These are phyloP conservation scores for Albizia julibrissin DNA, from an alignment of 306 rosid genomes.

Conservation along the genomic window DNA sequence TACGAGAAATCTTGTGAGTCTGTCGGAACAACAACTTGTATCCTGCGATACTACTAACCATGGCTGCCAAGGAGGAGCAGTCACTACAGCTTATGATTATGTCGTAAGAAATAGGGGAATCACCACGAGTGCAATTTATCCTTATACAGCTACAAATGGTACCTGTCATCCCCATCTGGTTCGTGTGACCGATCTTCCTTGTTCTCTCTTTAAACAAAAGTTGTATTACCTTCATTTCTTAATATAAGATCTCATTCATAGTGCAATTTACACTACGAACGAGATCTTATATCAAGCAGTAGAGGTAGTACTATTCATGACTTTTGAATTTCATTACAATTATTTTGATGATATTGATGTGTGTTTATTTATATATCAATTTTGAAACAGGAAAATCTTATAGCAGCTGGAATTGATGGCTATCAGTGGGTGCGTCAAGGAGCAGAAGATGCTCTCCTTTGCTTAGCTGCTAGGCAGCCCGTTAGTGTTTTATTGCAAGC, in stretches of 20 bases:
- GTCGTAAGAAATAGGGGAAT: neutral
- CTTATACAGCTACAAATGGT: neutral
- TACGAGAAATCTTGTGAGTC: neutral
- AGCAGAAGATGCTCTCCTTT: neutral
- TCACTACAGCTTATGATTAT: neutral
- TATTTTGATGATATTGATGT: no score
- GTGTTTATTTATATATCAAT: no score
- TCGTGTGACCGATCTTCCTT: neutral
- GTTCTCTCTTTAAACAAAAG: neutral
- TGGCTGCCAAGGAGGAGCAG: neutral
- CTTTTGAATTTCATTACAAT: no score
- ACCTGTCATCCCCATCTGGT: neutral
- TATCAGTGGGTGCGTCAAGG: neutral
- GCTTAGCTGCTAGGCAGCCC: neutral
- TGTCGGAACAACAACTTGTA: neutral
- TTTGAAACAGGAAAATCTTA: neutral
- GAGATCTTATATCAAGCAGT: no score
- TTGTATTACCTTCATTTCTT: no score
- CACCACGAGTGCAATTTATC: neutral
- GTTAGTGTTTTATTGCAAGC: neutral
- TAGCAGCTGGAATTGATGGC: neutral
- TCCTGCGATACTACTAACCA: neutral
- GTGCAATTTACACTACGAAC: no score
- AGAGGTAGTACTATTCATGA: no score
- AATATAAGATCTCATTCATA: no score